Evolutionary conservation across 768 basidiomycete genomes (phyloP).

Genomic region (Cystofilobasidium bisporidii): DNA sequence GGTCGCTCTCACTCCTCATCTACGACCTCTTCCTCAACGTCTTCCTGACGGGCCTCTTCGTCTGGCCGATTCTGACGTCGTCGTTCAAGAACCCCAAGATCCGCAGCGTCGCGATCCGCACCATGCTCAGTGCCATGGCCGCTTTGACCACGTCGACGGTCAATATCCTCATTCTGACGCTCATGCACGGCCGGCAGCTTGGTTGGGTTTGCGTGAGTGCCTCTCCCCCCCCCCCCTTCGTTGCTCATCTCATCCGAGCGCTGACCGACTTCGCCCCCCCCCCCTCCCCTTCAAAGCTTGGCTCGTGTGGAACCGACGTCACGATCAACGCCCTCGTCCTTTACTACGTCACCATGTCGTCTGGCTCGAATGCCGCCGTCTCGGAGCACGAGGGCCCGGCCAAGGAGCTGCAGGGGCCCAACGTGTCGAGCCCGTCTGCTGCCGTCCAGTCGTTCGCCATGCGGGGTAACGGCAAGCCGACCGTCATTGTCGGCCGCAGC

Average conservation of each 20-base stretch:
- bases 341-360: constrained; percentile 44
- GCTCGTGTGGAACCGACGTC: constrained; percentile 38
- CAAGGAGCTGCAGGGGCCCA: background rate
- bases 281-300: background rate
- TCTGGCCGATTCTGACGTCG: constrained; percentile 23
- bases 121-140: constrained; percentile 14
- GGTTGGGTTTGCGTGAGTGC: constrained; percentile 32
- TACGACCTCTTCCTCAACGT: constrained; percentile 28
- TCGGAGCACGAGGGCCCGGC: background rate
- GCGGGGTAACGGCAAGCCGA: background rate
- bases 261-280: too few species aligned
- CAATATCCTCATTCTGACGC: constrained; percentile 31
- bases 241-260: background rate
- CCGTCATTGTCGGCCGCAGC: background rate
- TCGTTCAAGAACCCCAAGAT: constrained; percentile 25
- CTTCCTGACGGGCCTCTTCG: constrained; percentile 26
- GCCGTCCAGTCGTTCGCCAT: constrained; percentile 3
- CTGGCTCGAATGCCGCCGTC: background rate
- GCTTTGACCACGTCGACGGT: constrained; percentile 32
- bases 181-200: constrained; percentile 32
- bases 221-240: constrained; percentile 15
- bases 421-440: background rate
- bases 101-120: constrained; percentile 16
- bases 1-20: constrained; percentile 17
- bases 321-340: constrained; percentile 47